Base-by-base conservation (phyloP, 2,329 filamentous ascomycete species). In the Penicillium polonicum region DNA sequence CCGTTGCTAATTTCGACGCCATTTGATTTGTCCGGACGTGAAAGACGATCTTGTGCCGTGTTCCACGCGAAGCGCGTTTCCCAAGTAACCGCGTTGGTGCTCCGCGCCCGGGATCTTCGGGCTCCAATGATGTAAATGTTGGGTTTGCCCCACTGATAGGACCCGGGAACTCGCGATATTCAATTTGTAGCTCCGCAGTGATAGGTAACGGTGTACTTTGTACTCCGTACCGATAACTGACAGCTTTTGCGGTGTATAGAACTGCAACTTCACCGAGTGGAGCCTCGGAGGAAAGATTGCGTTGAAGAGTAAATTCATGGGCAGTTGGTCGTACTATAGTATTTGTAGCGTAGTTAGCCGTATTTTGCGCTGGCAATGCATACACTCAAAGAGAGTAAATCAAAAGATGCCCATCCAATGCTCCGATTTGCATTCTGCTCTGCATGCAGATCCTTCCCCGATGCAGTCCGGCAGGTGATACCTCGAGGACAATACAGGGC, bases 1-100 rank as follows among this genome's bases (percentile, higher is more conserved):
- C 8, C 12, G 27, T 46, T 33, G 45, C 15, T 36, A 38, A 35
- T 38, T 25, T 23, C 29, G 15, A 48, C 21, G 21, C 33, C 17
- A 23, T 49, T 27, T 45, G 41, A 19, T 52, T 45, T 45, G 25
- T 13, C 25, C 13, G 21, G 41, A 35, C 13, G n/a, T 23, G 21
- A 51, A 44, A 51, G 39, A 6, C 21, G 48, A 55, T 36, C 12
- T 35, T 42, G 35, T 50, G 45, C 51, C 57, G 53, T 48, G 31
- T 62, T 52, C 46, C 45, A 50, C 58, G 60, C 57, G 57, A 61
- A 54, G 62, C 63, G 65, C 63, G 66, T 68, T 68, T 65, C 66
- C 66, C 46, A 65, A 68, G 66, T 68, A 68, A 68, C 66, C 66
- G 66, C 62, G 65, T 65, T 54, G 55, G 48, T 46, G 39, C 59